phyloP scores from a whole-genome alignment of 805 yeast genomes.

The Myxozyma udenii region DNA sequence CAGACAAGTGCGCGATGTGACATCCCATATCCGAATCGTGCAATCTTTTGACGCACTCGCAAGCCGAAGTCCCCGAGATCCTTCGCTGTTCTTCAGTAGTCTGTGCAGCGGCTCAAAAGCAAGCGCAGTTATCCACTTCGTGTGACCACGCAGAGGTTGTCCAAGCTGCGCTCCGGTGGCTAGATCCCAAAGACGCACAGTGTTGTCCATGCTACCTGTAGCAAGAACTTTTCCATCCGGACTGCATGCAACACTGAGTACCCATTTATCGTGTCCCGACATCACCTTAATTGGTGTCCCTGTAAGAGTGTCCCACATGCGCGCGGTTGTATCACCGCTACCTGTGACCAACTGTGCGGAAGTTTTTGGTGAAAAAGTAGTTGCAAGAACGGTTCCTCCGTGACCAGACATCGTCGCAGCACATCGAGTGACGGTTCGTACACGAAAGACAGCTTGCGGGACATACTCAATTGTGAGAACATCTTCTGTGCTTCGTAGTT shows the following conservation, averaged over 20 bases:
- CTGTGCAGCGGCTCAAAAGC: slow-evolving; percentile 94
- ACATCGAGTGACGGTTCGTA: slow-evolving; percentile 83
- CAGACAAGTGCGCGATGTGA: slow-evolving; percentile 60
- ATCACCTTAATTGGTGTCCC: slow-evolving; percentile 83
- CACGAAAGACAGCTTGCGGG: slow-evolving; percentile 93
- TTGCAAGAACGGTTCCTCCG: slow-evolving; percentile 86
- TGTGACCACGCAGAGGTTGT: slow-evolving; percentile 71
- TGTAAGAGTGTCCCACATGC: slow-evolving; percentile 95
- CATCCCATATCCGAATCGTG: slow-evolving; percentile 85
- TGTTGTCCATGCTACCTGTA: slow-evolving; percentile 93
- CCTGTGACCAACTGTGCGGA: slow-evolving; percentile 72
- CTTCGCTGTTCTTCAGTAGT: slow-evolving; percentile 52
- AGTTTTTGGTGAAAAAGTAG: slow-evolving; percentile 83
- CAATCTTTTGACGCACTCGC: slow-evolving; percentile 92
- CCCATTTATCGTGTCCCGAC: slow-evolving; percentile 90
- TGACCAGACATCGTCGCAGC: slow-evolving; percentile 94
- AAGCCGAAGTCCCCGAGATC: slow-evolving; percentile 51
- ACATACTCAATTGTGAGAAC: slow-evolving; percentile 85
- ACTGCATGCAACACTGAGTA: slow-evolving; percentile 83
- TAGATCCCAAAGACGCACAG: slow-evolving; percentile 84
- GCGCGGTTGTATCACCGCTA: slow-evolving; percentile 92
- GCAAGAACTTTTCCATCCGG: slow-evolving; percentile 91
- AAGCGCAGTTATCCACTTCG: slow-evolving; percentile 83
- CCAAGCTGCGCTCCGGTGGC: slow-evolving; percentile 71
- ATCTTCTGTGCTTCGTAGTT: slow-evolving; percentile 86